These are phyloP conservation scores for Podila epigama DNA, from an alignment of 192 early-diverging fungal genomes.

Conservation along the genomic window DNA sequence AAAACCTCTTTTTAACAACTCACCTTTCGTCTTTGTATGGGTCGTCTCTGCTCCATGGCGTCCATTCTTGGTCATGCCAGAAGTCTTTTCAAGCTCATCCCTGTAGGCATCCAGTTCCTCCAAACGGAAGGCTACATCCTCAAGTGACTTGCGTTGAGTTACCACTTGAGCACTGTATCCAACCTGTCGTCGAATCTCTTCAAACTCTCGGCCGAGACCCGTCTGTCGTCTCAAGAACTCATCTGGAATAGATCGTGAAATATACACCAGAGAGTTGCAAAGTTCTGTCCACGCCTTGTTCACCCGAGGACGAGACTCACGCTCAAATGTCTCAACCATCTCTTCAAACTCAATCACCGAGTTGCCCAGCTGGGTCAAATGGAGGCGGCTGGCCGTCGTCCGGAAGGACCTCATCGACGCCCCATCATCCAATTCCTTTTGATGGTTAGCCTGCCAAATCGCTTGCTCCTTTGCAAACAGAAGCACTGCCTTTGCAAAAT, in stretches of 20 bases:
- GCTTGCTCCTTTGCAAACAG: conserved; percentile 36
- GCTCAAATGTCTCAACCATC: conserved; percentile 37
- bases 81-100: conserved; percentile 1
- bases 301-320: conserved; percentile 35
- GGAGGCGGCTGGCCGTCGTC: conserved; percentile 35
- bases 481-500: conserved; percentile 45
- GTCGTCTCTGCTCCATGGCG: conserved; percentile 5
- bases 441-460: conserved; percentile 31
- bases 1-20: background rate
- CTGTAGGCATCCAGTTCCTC: conserved; percentile 26
- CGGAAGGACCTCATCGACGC: conserved; percentile 26
- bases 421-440: conserved; percentile 18
- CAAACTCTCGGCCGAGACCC: conserved; percentile 24
- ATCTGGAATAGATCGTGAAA: conserved; percentile 25
- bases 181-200: conserved; percentile 41
- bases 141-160: conserved; percentile 32
- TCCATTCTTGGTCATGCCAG: conserved; percentile 4
- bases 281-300: conserved; percentile 37
- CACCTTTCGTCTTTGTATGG: conserved; percentile 17
- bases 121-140: conserved; percentile 19
- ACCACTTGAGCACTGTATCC: conserved; percentile 33
- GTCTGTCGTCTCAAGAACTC: conserved; percentile 35
- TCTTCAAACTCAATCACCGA: conserved; percentile 46
- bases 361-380: conserved; percentile 22
- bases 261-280: conserved; percentile 22